Conservation (phyloP, 345 rosid species). For the Lumnitzera littorea region DNA sequence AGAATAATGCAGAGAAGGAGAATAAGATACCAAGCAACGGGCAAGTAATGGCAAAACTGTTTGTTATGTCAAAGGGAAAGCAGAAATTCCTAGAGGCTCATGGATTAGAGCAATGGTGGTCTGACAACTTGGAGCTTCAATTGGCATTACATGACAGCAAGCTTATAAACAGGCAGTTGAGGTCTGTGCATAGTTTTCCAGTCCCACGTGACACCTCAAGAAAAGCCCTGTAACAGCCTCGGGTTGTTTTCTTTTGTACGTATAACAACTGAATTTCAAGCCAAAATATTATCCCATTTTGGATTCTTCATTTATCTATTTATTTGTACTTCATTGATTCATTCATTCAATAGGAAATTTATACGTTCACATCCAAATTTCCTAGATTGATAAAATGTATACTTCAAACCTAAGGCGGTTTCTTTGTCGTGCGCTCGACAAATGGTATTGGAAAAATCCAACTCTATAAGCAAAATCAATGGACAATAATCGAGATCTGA, state of each 20-base stretch:
- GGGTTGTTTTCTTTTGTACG: neutral
- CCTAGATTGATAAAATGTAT: no score
- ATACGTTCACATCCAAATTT: no score
- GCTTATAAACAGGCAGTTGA: conserved; percentile 81
- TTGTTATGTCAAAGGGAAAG: conserved; percentile 85
- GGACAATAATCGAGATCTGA: no score
- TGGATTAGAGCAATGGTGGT: conserved; percentile 98
- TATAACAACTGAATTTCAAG: no score
- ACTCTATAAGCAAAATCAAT: no score
- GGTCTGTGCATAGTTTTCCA: conserved; percentile 60
- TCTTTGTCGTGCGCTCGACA: no score
- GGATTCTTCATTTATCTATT: no score
- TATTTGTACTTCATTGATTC: no score
- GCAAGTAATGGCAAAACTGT: conserved; percentile 73
- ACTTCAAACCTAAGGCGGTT: no score
- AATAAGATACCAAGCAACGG: conserved; percentile 26
- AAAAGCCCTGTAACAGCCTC: conserved; percentile 5
- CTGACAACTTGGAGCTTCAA: conserved; percentile 74
- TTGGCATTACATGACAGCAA: conserved; percentile 62
- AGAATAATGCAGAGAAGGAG: conserved; percentile 39
- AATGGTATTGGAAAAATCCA: no score
- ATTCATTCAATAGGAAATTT: no score
- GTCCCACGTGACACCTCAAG: conserved; percentile 19
- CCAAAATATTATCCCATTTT: no score
- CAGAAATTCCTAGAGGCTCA: conserved; percentile 94